These are phyloP conservation scores for Exophiala dermatitidis DNA, from an alignment of 2,329 filamentous ascomycete genomes.

Conservation along the genomic window DNA sequence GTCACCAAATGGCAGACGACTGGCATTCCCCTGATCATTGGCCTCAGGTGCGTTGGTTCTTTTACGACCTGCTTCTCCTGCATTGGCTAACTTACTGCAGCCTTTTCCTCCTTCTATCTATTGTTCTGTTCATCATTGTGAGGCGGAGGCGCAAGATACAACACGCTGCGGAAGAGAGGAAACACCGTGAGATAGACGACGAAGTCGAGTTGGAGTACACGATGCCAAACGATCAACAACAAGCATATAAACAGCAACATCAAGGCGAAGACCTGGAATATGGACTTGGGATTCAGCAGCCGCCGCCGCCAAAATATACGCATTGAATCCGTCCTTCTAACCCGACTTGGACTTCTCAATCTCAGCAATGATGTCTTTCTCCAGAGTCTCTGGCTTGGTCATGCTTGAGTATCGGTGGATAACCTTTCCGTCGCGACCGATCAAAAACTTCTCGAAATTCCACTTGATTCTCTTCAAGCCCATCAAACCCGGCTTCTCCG, in stretches of 20 bases:
- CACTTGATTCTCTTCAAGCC: slow-evolving; percentile 89
- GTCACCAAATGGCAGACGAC: slow-evolving; percentile 9
- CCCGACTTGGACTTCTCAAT: slow-evolving; percentile 50
- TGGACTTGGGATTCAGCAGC: neutral
- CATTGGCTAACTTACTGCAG: slow-evolving; percentile 1
- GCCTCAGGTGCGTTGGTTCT: slow-evolving; percentile 28
- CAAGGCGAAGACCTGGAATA: slow-evolving; percentile 1
- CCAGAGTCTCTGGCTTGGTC: slow-evolving; percentile 75
- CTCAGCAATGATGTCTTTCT: slow-evolving; percentile 68
- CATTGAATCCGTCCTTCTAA: slow-evolving; percentile 11
- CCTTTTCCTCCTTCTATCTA: slow-evolving; percentile 29
- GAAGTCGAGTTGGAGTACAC: slow-evolving; percentile 9
- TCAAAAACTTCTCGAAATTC: slow-evolving; percentile 99
- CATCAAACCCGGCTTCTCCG: slow-evolving; percentile 68
- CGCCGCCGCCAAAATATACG: slow-evolving; percentile 10
- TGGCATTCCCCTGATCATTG: slow-evolving; percentile 14
- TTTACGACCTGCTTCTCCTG: slow-evolving; percentile 12
- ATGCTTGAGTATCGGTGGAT: slow-evolving; percentile 79
- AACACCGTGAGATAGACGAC: slow-evolving; percentile 16
- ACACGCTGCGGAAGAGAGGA: slow-evolving; percentile 12
- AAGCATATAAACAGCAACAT: neutral
- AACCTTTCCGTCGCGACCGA: slow-evolving; percentile 78
- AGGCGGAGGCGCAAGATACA: slow-evolving; percentile 5
- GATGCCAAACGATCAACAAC: slow-evolving; percentile 1
- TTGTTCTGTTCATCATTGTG: slow-evolving; percentile 22